These are phyloP conservation scores for Lupinus albus DNA, from an alignment of 306 rosid genomes.

Conservation along the genomic window DNA sequence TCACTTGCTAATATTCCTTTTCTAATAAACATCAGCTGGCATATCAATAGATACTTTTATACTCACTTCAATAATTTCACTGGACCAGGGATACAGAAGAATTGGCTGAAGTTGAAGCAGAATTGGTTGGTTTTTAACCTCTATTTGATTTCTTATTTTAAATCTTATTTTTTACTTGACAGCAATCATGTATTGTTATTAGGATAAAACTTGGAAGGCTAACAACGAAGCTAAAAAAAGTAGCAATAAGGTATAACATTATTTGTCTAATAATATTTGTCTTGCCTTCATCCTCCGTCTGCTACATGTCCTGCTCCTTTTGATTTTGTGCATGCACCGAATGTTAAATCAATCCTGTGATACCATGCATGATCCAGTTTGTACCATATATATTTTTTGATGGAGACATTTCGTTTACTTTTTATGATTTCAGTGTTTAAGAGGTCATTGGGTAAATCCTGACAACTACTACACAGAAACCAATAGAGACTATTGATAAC, in stretches of 20 bases:
- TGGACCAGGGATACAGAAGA: constrained; percentile 74
- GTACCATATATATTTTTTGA: neutral
- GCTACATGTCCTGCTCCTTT: constrained; percentile 1
- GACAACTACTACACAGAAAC: constrained; percentile 8
- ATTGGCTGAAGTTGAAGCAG: constrained; percentile 92
- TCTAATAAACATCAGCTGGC: constrained; percentile 5
- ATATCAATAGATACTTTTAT: constrained; percentile 19
- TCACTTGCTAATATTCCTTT: constrained; percentile 27
- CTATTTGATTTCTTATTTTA: constrained; percentile 23
- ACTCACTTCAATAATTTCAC: constrained; percentile 40
- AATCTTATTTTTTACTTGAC: constrained; percentile 35
- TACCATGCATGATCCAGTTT: constrained; percentile 17
- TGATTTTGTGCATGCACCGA: neutral
- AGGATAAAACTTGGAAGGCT: constrained; percentile 67
- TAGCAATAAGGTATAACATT: constrained; percentile 60
- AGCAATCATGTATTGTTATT: constrained; percentile 35
- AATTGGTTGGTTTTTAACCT: constrained; percentile 60
- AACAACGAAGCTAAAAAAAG: constrained; percentile 54
- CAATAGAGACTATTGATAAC: constrained; percentile 5
- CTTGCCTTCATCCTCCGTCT: constrained; percentile 28
- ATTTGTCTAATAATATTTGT: neutral
- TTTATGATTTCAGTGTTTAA: constrained; percentile 1
- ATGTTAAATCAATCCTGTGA: constrained; percentile 4
- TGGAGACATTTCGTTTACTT: constrained; percentile 23
- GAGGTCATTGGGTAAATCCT: constrained; percentile 24